phyloP scores from a whole-genome alignment of 78 protist species.

The Monocercomonoides exilis region DNA sequence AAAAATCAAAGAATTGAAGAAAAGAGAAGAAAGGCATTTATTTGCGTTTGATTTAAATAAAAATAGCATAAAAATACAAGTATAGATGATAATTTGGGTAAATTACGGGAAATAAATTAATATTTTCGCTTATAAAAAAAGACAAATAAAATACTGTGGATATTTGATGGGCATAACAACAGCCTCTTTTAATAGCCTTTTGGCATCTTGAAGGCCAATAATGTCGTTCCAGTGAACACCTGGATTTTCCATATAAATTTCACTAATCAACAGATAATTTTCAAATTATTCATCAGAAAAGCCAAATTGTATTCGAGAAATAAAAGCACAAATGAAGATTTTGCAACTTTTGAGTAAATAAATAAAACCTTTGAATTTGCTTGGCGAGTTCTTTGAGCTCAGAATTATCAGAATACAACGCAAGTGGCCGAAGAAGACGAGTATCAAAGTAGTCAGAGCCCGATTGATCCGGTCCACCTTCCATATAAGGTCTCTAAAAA shows the following conservation, averaged over 20 bases:
- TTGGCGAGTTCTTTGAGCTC: conserved; percentile 33
- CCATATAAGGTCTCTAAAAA: background rate
- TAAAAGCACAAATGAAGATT: background rate
- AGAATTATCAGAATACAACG: conserved; percentile 1
- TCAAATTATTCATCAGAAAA: background rate
- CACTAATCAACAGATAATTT: conserved; percentile 14
- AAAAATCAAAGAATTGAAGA: background rate
- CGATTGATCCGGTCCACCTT: background rate
- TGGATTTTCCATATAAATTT: conserved; percentile 36
- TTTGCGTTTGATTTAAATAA: background rate
- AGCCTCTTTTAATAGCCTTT: conserved; percentile 57
- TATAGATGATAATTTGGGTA: too few relatives aligned
- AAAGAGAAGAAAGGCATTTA: background rate
- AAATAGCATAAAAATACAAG: too few relatives aligned
- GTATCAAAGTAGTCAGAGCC: conserved; percentile 21
- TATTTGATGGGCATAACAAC: conserved; percentile 15
- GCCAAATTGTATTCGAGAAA: background rate
- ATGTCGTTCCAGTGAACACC: conserved; percentile 58
- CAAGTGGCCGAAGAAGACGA: conserved; percentile 35
- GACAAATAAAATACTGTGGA: background rate
- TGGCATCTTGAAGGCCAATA: conserved; percentile 49
- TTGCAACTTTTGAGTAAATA: background rate
- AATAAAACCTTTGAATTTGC: background rate
- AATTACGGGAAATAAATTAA: too few relatives aligned
- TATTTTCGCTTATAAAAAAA: too few relatives aligned